Base-by-base conservation (phyloP, 2,329 filamentous ascomycete species). In the Diplodia intermedia region DNA sequence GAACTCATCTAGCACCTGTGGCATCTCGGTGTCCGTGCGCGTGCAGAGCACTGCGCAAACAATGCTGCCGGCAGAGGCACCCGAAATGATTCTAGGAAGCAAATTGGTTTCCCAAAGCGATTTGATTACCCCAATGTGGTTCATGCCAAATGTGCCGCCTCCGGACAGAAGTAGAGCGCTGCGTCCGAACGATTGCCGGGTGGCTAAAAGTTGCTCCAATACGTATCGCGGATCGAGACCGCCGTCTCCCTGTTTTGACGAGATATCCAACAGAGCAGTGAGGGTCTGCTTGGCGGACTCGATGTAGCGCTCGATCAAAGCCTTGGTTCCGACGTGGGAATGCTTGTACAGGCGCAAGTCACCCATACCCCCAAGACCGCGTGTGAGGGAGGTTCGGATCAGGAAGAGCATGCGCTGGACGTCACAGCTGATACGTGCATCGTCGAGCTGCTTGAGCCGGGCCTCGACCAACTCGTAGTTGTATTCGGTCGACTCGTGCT, bases 71-170 rank as follows among this genome's bases (percentile, higher is more conserved):
- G 93, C 93, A 33, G 93, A 96, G 6, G 93, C 91, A 2, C 93
- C 93, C 0, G 92, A 96, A 63, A 97, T 92, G 76, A 97, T 94
- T 56, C 92, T 89, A 3, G 93, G 93, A 2, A 97, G 84, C 14
- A 97, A 83, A 8, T 87, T 86, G 3, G 87, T 85, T 74, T 95
- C 89, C 77, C 89, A 93, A 2, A 97, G 83, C 4, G 90, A 86
- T 78, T 96, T 96, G 66, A 96, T 82, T 2, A 97, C 93, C 1
- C 93, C 93, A 66, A 97, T 91, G 76, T 97, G 93, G 69, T 91
- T 91, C 91, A 97, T 96, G 50, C 93, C 93, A 79, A 96, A 93
- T 0, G 93, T 95, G 1, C 91, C 93, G 2, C 93, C 93, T 8
- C 93, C 93, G 4, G 93, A 96, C 11, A 97, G 82, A 11, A 96